Percentiles rank a stretch among this genome's conserved stretches.
Evolutionary conservation across 2,329 filamentous ascomycete species (phyloP).

Genomic region (Phaeosphaeria sp.): DNA sequence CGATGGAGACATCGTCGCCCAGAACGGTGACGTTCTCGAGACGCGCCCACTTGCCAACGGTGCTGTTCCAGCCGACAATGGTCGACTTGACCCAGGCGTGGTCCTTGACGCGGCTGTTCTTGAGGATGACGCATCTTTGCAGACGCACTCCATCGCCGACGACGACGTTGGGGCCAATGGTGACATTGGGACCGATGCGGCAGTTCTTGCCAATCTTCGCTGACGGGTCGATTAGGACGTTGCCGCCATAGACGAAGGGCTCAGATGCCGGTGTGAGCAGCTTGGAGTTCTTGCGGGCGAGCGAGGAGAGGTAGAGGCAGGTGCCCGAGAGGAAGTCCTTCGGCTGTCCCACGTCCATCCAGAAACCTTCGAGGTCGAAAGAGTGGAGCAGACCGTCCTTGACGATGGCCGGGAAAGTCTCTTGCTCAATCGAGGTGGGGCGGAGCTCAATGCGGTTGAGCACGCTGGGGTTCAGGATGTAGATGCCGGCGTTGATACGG

Average conservation of each 20-base stretch:
- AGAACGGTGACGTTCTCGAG: slow-evolving; percentile 98
- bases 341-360: slow-evolving; percentile 99
- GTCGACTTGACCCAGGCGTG: slow-evolving; percentile 99
- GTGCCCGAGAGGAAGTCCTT: slow-evolving; percentile 98
- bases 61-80: slow-evolving; percentile 98
- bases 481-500: slow-evolving; percentile 98
- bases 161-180: slow-evolving; percentile 90
- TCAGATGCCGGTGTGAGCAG: slow-evolving; percentile 76
- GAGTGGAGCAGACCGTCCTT: slow-evolving; percentile 90
- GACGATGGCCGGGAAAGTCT: slow-evolving; percentile 95
- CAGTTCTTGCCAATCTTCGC: slow-evolving; percentile 99
- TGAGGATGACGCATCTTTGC: slow-evolving; percentile 88
- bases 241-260: slow-evolving; percentile 87
- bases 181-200: slow-evolving; percentile 96
- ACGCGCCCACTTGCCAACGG: slow-evolving; percentile 92
- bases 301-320: slow-evolving; percentile 91
- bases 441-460: slow-evolving; percentile 92
- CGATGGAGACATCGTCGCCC: slow-evolving; percentile 96
- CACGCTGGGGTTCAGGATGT: slow-evolving; percentile 93
- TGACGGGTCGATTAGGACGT: slow-evolving; percentile 91
- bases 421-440: slow-evolving; percentile 97
- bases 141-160: slow-evolving; percentile 93
- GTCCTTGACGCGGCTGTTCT: slow-evolving; percentile 94
- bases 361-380: slow-evolving; percentile 96
- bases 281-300: slow-evolving; percentile 89